Evolutionary conservation across 768 basidiomycete genomes (phyloP), one percentile per base, ranked within the genome.

Genomic region (Mycena filopes): DNA sequence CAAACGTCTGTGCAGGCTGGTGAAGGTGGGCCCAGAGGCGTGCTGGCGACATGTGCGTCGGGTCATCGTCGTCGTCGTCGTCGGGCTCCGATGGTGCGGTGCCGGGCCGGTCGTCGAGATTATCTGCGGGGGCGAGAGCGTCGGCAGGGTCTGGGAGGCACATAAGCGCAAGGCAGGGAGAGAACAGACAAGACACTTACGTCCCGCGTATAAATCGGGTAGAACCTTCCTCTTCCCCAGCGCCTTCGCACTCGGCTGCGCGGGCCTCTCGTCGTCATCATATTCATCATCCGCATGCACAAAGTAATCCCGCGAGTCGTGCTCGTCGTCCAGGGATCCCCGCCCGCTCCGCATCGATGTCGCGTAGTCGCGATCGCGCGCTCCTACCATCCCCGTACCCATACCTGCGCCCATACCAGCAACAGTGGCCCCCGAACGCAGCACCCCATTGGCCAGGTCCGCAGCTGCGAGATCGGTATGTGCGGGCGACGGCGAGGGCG

Each of bases 211-310:
- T 11, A 81, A 81, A 51, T 87, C 86, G 45, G 86, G 87, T 11
- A 88, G 76, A 18, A 89, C 86, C 70, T 81, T 85, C 69, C 93
- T 84, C 80, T 97, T 98, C 20, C 95, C 95, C 2, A 96, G 83
- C 4, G 95, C 94, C 75, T 96, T 98, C 38, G 86, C 91, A 74
- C 93, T 95, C 0, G 93, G 95, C 67, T 84, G 83, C 13, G 82
- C 71, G n/a, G 84, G 86, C 16, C 79, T 75, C 51, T 57, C 55
- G 5, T 80, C 73, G 7, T 76, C 78, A 18, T 82, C 81, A 5
- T 74, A 74, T 23, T 73, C 75, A 9, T 71, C 70, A 13, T 74
- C 68, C 15, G 71, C 66, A 23, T 29, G 25, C 1, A 16, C 46
- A 16, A 42, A 40, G 18, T 40, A 55, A 40, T 25, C 12, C 15